These are phyloP conservation scores for Ballota nigra DNA, from an alignment of 257 asterid species.

Conservation along the genomic window DNA sequence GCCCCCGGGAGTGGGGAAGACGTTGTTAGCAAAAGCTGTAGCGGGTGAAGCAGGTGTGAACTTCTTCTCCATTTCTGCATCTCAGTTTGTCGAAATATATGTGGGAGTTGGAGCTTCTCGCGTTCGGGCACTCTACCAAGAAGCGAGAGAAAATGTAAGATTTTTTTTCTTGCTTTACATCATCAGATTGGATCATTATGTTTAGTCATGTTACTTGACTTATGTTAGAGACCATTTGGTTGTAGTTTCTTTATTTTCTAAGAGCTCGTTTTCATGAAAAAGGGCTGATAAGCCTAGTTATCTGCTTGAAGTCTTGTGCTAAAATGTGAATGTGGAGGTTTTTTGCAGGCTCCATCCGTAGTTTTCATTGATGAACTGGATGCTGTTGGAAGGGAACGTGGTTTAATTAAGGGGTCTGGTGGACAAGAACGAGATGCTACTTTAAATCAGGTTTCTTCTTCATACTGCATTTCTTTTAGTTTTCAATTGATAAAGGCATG, in stretches of 20 bases:
- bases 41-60: conserved; percentile 99
- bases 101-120: conserved; percentile 99
- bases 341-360: conserved; percentile 86
- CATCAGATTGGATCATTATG: conserved; percentile 4
- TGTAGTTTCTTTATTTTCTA: not conserved
- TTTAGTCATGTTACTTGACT: not conserved
- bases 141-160: conserved; percentile 90
- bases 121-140: conserved; percentile 95
- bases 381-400: conserved; percentile 98
- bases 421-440: conserved; percentile 99
- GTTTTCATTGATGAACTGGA: conserved; percentile 98
- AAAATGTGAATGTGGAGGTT: conserved; percentile 21
- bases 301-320: conserved; percentile 13
- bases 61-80: conserved; percentile 98
- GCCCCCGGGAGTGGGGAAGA: conserved; percentile 99
- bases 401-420: conserved; percentile 87
- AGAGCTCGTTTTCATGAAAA: not conserved
- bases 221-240: not conserved
- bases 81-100: conserved; percentile 96
- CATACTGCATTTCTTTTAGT: conserved; percentile 16
- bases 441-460: conserved; percentile 73
- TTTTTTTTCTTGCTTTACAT: conserved; percentile 6
- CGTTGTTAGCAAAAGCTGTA: conserved; percentile 93
- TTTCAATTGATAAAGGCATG: conserved; percentile 20
- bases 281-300: not conserved